Base-by-base conservation (phyloP, 768 basidiomycete species). In the Termitomyces sp. region DNA sequence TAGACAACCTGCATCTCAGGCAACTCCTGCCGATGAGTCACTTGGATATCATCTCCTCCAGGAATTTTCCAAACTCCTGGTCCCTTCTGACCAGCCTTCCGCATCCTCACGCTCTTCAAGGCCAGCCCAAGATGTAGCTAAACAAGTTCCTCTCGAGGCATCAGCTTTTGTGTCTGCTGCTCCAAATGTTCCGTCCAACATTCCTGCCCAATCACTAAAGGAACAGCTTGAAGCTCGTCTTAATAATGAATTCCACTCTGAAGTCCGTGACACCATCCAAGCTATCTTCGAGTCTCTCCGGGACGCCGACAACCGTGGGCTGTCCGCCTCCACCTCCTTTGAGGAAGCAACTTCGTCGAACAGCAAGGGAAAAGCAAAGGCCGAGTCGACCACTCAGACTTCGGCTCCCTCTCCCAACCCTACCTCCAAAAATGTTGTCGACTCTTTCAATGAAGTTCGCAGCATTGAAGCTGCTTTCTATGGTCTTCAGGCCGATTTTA, bases 391-490 rank as follows among this genome's bases (percentile, higher is more conserved):
- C 52, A 65, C 50, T 18, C 30, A 59, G 14, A 48, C 60, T 20
- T 51, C 66, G 35, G 50, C 2, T 1, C 47, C 60, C 6, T 55
- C 65, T 5, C 61, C 66, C n/a, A 50, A 30, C 7, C 41, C 60
- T n/a, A 66, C 66, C 7, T 73, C 73, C 26, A 60, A 63, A 40
- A 72, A 75, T 57, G 66, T 75, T 50, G 40, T 63, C 2, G 58
- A 69, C 16, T 72, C 81, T 5, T 59, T 82, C n/a, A 68, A 73
- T 23, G 68, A 72, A 35, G 74, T 85, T 51, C 57, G 64, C 30
- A 73, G 67, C 40, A 75, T 83, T 61, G 75, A 79, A 63, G 68
- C 73, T n/a, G 67, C 72, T 9, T 79, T 82, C 62, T 65, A 61
- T 32, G 53, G 73, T 16, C 71, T 78, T 53, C 66, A 73, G 30